phyloP scores from a whole-genome alignment of 768 basidiomycete species.

The Calocera cornea region DNA sequence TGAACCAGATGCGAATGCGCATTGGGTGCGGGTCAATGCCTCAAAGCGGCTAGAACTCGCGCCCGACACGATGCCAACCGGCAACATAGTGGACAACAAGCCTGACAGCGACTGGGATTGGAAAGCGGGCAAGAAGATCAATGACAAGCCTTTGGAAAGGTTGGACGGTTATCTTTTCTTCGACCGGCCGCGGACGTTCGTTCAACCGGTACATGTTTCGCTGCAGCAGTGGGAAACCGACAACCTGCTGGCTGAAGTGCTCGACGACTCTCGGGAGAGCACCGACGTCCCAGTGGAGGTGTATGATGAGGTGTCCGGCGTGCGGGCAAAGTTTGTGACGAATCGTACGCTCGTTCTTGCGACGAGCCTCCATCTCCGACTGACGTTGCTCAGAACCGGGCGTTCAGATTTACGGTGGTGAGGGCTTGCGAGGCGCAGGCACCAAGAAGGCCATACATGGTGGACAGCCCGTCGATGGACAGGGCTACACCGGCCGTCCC shows the following conservation, averaged over 20 bases:
- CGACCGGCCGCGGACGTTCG: background rate
- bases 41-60: background rate
- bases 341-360: background rate
- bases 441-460: slow-evolving; percentile 64
- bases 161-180: background rate
- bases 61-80: background rate
- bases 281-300: background rate
- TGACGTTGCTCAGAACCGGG: slow-evolving; percentile 40
- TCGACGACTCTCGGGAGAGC: slow-evolving; percentile 55
- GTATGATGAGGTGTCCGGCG: background rate
- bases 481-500: slow-evolving; percentile 51
- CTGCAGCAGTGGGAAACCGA: slow-evolving; percentile 11
- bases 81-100: slow-evolving; percentile 34
- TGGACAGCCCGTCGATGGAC: slow-evolving; percentile 38
- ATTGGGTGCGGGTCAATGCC: background rate
- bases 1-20: slow-evolving; percentile 33
- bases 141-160: background rate
- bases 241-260: slow-evolving; percentile 32
- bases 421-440: slow-evolving; percentile 33
- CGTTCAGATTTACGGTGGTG: slow-evolving; percentile 61
- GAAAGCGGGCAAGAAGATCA: background rate
- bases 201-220: background rate
- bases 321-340: background rate
- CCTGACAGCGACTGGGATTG: slow-evolving; percentile 5
- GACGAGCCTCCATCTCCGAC: background rate